Base-by-base conservation (phyloP, 192 early-diverging fungal species). In the Gamsiella multidivaricata region DNA sequence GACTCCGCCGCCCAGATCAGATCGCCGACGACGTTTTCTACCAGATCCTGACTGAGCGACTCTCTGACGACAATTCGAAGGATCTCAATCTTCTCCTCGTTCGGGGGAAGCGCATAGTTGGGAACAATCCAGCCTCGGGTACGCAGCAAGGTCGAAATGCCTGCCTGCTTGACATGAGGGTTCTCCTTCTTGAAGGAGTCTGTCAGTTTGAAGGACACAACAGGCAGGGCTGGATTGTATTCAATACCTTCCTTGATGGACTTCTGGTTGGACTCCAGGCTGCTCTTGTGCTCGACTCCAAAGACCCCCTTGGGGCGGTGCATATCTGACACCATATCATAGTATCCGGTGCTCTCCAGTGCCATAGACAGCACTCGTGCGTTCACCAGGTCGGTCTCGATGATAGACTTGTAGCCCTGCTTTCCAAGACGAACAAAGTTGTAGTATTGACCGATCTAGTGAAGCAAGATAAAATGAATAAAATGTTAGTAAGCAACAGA, bases 51-150 rank as follows among this genome's bases (percentile, higher is more conserved):
- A 11, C 83, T 84, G 60, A 83, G 61, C 2, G 85, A 80, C 66
- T 90, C 91, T 34, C 89, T 81, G 8, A 93, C 83, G 8, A 93
- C 92, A 20, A 93, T 85, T 11, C 92, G 89, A 55, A 92, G 50
- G 33, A 91, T 72, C 42, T 89, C 86, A 45, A 85, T 63, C 10
- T 64, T 43, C 54, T 82, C 79, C 0, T 69, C 60, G 43, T 81
- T 43, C 5, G 84, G 86, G 0, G 92, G 87, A 73, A 93, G 83
- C n/a, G 87, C 83, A 65, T 93, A 93, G 46, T 89, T 89, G 57
- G 92, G 92, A 3, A 93, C 88, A 63, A 93, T 91, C 92, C 92
- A 93, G 11, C 90, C 89, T 46, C 85, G 86, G 45, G 88, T 85
- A 41, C 87, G 89, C 39, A 92, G 71, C 59, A 87, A 82, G 64